Base-by-base conservation (phyloP, 495 filamentous ascomycete species). In the Penicillium cataractarum region DNA sequence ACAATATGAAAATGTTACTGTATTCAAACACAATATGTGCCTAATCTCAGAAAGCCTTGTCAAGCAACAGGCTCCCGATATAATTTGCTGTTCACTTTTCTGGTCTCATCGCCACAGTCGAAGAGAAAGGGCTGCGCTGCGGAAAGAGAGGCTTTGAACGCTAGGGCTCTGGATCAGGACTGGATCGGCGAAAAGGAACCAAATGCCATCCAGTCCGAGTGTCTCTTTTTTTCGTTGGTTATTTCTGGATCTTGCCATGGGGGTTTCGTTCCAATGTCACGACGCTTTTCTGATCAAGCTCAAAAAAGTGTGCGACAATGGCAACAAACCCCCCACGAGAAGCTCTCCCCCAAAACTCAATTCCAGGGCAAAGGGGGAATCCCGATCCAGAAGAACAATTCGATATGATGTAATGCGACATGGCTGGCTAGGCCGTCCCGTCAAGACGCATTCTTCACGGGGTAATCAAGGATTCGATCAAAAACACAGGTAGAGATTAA, bases 161-260 rank as follows among this genome's bases (percentile, higher is more conserved):
- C 49, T 31, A 51, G 29, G 26, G 49, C 49, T 52, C 48, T 48
- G 61, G 56, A 60, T 70, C 62, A 71, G 68, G 70, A 68, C 68
- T 67, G 64, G 63, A 67, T 40, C 48, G 70, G 70, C 68, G 68
- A 73, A 73, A 73, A 73, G 70, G 70, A 73, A 73, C 70, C 70
- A 73, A 73, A 73, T 71, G 68, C 70, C 70, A 65, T 66, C 70
- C 70, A 68, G 68, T 64, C 70, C 70, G 68, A 69, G 60, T 64
- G 59, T 71, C 62, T 65, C 64, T 59, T 60, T 62, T 61, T 33
- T 54, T 21, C 3, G 51, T 19, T 22, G 31, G 24, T 19, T 35
- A 2, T 29, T 31, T 37, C 29, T 19, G 26, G 49, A 19, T 52
- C 49, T 52, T 52, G 49, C n/a, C 42, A 27, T n/a, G 49, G 27